Evolutionary conservation across 179 eudicot genomes (phyloP), one percentile per base, ranked within the genome.

Genomic region (Actinidia chinensis): DNA sequence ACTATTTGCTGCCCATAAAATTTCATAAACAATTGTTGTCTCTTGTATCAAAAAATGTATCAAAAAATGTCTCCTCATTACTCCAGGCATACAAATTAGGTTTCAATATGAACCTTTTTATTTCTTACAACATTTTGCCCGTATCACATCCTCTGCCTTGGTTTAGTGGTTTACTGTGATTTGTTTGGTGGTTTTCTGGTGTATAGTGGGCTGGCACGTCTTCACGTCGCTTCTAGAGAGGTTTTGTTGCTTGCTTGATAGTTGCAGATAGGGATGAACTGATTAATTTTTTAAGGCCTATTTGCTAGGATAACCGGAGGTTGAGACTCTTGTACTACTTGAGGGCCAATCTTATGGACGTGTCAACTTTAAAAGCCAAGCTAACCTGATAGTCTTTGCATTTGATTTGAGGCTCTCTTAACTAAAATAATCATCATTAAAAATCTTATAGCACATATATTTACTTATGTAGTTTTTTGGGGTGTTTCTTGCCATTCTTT

Each of bases 231-330:
- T 15, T 33, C 33, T 14, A 51, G 59, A 13, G 43, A 51, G 22
- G 22, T 25, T n/a, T 67, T n/a, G 48, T 68, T 68, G 52, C 72
- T 52, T 68, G 4, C 52, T 44, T 46, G 72, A 68, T 68, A 44
- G 52, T 68, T 70, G 56, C 58, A 5, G 40, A 36, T 36, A 36
- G 40, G 2, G 40, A 48, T 36, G n/a, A 22, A 18, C 58, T 8
- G 18, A 42, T 48, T 47, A 11, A 23, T 22, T 23, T 20, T 8
- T 44, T 25, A 44, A 56, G 56, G 42, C 36, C 14, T 23, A 46
- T 70, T 22, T 44, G 28, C 54, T 14, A 43, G 33, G 33, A 48
- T 68, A 68, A 47, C 5, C 43, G 13, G 51, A 18, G 3, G 11
- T 70, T 70, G 58, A 48, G 40, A 48, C 74, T 48, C 58, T 70